Evolutionary conservation across 2,329 filamentous ascomycete genomes (phyloP), one percentile per base, ranked within the genome.

Genomic region (Trichoderma atrobrunneum): DNA sequence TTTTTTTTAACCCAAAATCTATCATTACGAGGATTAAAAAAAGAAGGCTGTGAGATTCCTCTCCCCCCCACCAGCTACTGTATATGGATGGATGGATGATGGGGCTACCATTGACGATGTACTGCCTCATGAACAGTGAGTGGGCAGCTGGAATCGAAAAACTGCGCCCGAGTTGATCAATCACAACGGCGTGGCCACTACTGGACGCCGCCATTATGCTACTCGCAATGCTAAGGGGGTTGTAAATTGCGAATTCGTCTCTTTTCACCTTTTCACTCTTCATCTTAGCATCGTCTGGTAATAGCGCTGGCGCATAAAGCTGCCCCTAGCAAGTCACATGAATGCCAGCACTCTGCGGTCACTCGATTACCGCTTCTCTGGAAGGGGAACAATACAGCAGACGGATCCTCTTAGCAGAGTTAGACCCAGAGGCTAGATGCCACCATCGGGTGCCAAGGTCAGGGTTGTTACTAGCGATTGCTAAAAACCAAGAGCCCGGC

Each of bases 241-340:
- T 8, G 11, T 26, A 51, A 34, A 34, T 26, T 34, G 66, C 34
- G 28, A 69, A 51, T 21, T 69, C 36, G 34, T 30, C 18, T 39
- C 18, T 32, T 21, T n/a, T 18, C 32, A 6, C 28, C 21, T 26
- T 36, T 21, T 28, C 36, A 28, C n/a, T 12, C 39, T 32, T 60
- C 30, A 8, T n/a, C 32, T 57, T 32, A 32, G 56, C 56, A 68
- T 68, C 34, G 10, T 48, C 18, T 26, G 32, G 36, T 54, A 54
- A 32, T 62, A 62, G 66, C 66, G 66, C 60, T 62, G 66, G 66
- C 57, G 66, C 66, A 62, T 54, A 36, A 61, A n/a, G 8, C 18
- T 60, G 65, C 65, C 65, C 56, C 65, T 60, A 68, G 36, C 36
- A 68, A 51, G 65, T 68, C 65, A 68, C 65, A 68, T 68, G 65